Evolutionary conservation across 2,329 filamentous ascomycete genomes (phyloP), one percentile per base, ranked within the genome.

Genomic region (Coleophoma eucalyptorum): DNA sequence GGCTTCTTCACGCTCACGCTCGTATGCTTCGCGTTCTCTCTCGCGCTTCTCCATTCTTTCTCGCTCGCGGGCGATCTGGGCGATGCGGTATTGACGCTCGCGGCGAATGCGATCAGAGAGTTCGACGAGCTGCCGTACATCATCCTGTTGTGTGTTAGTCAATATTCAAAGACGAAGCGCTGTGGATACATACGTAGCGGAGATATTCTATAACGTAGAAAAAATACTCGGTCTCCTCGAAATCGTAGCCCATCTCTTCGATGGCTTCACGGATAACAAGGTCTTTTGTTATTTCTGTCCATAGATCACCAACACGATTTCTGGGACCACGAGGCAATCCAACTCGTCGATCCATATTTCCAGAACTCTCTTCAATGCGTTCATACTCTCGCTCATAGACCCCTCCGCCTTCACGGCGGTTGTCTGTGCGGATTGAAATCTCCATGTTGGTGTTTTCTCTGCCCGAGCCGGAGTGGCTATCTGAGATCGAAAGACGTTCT

Each of bases 281-380:
- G 59, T 96, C 92, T 71, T 96, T 96, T 43, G 93, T 96, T 60
- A 99, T 90, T 70, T 97, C 94, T 0, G 94, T 99, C 93, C 93
- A 97, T 74, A 96, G 89, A 53, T 87, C 83, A 50, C 80, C 57
- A n/a, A 56, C 46, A 53, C 58, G 52, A 35, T 62, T 60, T 33
- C 42, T 20, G 6, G 42, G 42, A 5, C 46, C 46, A n/a, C 46
- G 46, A 32, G 60, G 55, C 38, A 62, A 50, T 62, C 49, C 67
- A 56, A 73, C 72, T 56, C 68, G 74, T 56, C 72, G 72, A 55
- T 86, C 82, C 33, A 37, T 55, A 16, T 76, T 73, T 57, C 73
- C n/a, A 8, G 40, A 18, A 20, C 76, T 73, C 58, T 80, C 78
- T 46, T 82, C 79, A 31, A 65, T 55, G 19, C 83, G 71, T 46